Evolutionary conservation across 768 basidiomycete species (phyloP), one percentile per base, ranked within the genome.

Genomic region (Termitomyces sp.): DNA sequence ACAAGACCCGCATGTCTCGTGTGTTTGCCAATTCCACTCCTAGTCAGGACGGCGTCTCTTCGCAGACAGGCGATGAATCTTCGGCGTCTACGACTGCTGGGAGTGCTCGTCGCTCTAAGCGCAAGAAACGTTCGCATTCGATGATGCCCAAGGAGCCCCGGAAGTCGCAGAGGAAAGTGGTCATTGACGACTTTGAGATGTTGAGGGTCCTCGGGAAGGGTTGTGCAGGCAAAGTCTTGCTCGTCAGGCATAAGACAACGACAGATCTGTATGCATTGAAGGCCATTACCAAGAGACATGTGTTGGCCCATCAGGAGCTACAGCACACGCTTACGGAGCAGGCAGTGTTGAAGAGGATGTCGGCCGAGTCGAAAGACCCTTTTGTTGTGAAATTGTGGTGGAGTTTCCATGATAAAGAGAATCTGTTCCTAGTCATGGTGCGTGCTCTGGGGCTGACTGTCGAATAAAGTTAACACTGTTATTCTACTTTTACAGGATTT

Each of bases 321-420:
- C 88, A 91, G 66, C 97, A 98, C 73, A 98, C 96, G 3, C 78
- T 97, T 60, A 96, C 95, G 3, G 97, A 99, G 73, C 94, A 98
- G 71, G 88, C 91, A 7, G 96, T 99, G 32, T 74, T 99, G 67
- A 95, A 92, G 73, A 81, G 92, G 42, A 95, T 98, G 89, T 90
- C 94, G 1, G 91, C 92, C 4, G 86, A 89, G 64, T 83, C 85
- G 57, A 81, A 83, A 64, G 94, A 98, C 69, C 94, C 94, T 11
- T 99, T 98, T 70, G 91, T 98, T 52, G 93, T 98, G 59, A 92
- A 89, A 70, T 82, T 99, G 17, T 92, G 93, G 85, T 95, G 92
- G 89, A 90, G 90, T 72, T 99, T 98, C 76, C 95, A 98, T 72
- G 95, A 98, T 74, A 90, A 91, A 74, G 94, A 98, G 71, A 96